Conservation (phyloP, 2,329 filamentous ascomycete genomes). For the Colletotrichum cordylinicola region DNA sequence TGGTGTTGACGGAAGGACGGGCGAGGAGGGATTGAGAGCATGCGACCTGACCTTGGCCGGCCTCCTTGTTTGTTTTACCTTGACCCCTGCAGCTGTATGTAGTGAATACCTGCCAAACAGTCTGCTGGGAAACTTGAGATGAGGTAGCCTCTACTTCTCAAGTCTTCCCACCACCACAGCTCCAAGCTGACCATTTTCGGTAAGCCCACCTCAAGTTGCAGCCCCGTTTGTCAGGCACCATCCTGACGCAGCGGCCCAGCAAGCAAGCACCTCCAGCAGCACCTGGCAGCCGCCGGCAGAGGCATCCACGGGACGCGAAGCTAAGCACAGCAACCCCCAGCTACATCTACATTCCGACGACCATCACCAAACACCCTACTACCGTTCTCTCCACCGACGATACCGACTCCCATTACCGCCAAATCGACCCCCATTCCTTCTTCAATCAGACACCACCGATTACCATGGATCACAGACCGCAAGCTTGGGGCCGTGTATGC, state of each 20-base stretch:
- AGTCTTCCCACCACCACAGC: not conserved
- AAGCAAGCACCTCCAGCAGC: not conserved
- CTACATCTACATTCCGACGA: slow-evolving; percentile 10
- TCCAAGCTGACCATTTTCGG: slow-evolving; percentile 16
- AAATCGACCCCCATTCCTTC: not conserved
- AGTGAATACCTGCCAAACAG: not conserved
- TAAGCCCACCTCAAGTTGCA: not conserved
- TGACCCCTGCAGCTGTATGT: slow-evolving; percentile 5
- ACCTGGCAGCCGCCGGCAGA: slow-evolving; percentile 15
- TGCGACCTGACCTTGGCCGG: slow-evolving; percentile 7
- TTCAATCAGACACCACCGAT: slow-evolving; percentile 18
- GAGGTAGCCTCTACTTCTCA: not conserved
- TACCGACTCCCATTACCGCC: not conserved
- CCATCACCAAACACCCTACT: not conserved
- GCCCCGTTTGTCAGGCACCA: slow-evolving; percentile 21
- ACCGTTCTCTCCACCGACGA: slow-evolving; percentile 3
- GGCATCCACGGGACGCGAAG: slow-evolving; percentile 33
- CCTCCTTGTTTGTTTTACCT: slow-evolving; percentile 18
- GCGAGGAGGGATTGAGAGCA: not conserved
- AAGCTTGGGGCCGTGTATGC: slow-evolving; percentile 75
- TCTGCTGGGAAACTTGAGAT: not conserved
- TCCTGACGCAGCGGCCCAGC: slow-evolving; percentile 1
- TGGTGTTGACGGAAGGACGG: slow-evolving; percentile 15
- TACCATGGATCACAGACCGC: slow-evolving; percentile 74
- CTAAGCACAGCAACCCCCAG: slow-evolving; percentile 20